Evolutionary conservation across 257 asterid genomes (phyloP).

Genomic region (Hygrophila difformis): DNA sequence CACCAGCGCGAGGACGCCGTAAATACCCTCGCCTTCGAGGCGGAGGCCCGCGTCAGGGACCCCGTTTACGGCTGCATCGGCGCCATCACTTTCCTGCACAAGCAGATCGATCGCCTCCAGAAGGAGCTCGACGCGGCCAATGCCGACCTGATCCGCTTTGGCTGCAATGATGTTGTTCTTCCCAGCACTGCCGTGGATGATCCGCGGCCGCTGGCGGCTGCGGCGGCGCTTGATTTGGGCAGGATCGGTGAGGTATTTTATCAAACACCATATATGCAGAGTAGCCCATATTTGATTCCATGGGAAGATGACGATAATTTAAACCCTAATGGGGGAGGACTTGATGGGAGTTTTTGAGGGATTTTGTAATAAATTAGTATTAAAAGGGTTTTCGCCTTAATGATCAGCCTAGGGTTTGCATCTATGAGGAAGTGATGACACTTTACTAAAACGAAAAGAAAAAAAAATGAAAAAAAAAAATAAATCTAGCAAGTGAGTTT

Average conservation of each 20-base stretch:
- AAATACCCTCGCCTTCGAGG: conserved; percentile 23
- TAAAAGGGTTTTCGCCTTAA: too few species aligned
- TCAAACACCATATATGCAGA: conserved; percentile 24
- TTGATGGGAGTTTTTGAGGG: conserved; percentile 23
- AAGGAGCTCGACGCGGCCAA: conserved; percentile 24
- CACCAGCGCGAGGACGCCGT: conserved; percentile 27
- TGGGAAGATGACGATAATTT: conserved; percentile 30
- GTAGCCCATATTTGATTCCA: conserved; percentile 16
- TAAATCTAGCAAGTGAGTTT: too few species aligned
- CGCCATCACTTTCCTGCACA: conserved; percentile 24
- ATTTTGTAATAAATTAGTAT: too few species aligned
- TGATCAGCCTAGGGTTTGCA: too few species aligned
- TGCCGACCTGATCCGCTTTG: conserved; percentile 19
- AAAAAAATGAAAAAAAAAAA: too few species aligned
- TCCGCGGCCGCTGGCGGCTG: conserved; percentile 15
- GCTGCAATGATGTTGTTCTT: conserved; percentile 14
- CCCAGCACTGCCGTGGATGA: too few species aligned
- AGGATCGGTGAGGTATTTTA: conserved; percentile 22
- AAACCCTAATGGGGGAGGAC: conserved; percentile 25
- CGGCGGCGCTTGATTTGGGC: conserved; percentile 8
- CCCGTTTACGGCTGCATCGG: too few species aligned
- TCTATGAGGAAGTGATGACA: too few species aligned
- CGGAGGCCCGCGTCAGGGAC: conserved; percentile 27
- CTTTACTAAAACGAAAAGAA: too few species aligned
- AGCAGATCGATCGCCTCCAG: conserved; percentile 25